Evolutionary conservation across 352 stramenopile species (phyloP).

Genomic region (Globisporangium alternatum): DNA sequence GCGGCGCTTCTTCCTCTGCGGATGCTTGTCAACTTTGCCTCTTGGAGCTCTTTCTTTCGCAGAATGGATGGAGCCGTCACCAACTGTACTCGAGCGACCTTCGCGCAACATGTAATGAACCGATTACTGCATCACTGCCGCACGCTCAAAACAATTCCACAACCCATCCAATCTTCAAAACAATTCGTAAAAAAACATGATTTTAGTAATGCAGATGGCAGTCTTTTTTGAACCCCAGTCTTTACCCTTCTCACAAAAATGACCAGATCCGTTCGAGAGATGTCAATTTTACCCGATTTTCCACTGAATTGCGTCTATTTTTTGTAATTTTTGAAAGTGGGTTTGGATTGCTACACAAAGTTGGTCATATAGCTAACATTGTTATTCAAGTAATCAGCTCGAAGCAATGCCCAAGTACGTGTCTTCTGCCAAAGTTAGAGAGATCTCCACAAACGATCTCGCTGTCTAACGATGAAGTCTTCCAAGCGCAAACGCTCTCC

Average conservation of each 20-base stretch:
- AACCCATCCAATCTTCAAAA: not conserved
- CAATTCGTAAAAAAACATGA: not conserved
- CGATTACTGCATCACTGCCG: constrained; percentile 5
- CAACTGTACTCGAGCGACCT: constrained; percentile 1
- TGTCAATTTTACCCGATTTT: too few relatives aligned
- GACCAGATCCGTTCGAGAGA: not conserved
- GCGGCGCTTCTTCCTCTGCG: not conserved
- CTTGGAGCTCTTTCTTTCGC: not conserved
- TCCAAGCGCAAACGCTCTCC: too few relatives aligned
- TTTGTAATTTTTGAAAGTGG: too few relatives aligned
- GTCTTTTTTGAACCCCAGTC: not conserved
- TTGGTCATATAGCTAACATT: too few relatives aligned
- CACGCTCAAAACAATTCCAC: not conserved
- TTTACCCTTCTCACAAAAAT: not conserved
- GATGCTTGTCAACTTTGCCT: constrained; percentile 1
- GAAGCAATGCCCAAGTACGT: too few relatives aligned
- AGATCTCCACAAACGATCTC: too few relatives aligned
- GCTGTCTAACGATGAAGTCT: too few relatives aligned
- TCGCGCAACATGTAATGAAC: not conserved
- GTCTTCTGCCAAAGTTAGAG: too few relatives aligned
- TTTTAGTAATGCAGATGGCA: not conserved
- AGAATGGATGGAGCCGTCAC: constrained; percentile 11
- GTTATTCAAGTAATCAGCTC: too few relatives aligned
- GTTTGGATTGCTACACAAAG: too few relatives aligned
- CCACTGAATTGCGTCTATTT: too few relatives aligned